Evolutionary conservation across 257 asterid genomes (phyloP), one percentile per base, ranked within the genome.

Genomic region (Asclepias syriaca): DNA sequence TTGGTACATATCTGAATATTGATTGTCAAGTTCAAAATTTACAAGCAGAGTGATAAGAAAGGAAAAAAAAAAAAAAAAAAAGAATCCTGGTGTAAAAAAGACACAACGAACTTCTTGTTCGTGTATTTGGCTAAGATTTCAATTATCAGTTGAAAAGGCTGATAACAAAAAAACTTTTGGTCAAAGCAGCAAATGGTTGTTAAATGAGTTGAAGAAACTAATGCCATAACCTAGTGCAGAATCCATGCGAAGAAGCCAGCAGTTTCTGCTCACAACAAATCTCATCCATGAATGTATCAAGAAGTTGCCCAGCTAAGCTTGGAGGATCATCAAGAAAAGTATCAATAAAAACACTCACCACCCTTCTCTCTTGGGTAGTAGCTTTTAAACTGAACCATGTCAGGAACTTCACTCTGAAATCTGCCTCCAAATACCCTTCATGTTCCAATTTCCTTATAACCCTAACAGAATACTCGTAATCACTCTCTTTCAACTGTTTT

Each of bases 361-460:
- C 78, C 39, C 87, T 82, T 18, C 79, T 82, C 85, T 92, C 89
- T 63, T 85, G 93, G 13, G 88, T 66, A 0, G 82, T 87, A 22
- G 97, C 96, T 63, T 90, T 85, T 84, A 92, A 75, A 76, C 96
- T 84, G 66, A 85, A 92, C 97, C 97, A 92, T 2, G 97, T 89
- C 77, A 92, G 76, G 75, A 92, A 89, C 69, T 88, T 92, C 85
- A 85, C 83, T 46, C 97, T 87, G 55, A 88, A 92, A 48, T 76
- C 50, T 37, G 85, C 79, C 60, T 85, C 90, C 1, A 92, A 73
- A 77, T 87, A 85, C 43, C 96, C 96, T 18, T 84, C 94, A 8
- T 89, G 83, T 81, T 92, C 98, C 79, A 92, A 74, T 85, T 86
- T 77, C 11, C 96, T 74, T 24, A 92, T 71, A 40, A 84, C 87